Base-by-base conservation (phyloP, 2,329 filamentous ascomycete species). In the Colletotrichum acutatum region DNA sequence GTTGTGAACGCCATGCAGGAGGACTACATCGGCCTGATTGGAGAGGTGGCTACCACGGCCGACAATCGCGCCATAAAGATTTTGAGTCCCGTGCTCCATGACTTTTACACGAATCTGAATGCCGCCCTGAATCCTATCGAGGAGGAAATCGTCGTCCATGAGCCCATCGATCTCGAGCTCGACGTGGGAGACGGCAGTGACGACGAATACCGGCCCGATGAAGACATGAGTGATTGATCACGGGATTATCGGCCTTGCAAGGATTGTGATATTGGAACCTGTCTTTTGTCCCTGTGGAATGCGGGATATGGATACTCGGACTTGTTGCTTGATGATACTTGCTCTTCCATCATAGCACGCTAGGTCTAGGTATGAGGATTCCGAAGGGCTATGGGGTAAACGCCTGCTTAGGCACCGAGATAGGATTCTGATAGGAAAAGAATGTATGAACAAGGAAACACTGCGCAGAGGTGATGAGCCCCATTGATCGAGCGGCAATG, bases 1-100 rank as follows among this genome's bases (percentile, higher is more conserved):
- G 3, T 90, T 80, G 75, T 76, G 79, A 2, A 84, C 84, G 63
- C 52, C 71, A 59, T 5, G 77, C 79, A 37, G 84, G 26, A 73
- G 24, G 70, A 73, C 42, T 73, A 73, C 28, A 37, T 46, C 8
- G 14, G 66, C 9, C 24, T 73, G 12, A 85, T 30, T 71, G 69
- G 65, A 37, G 46, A 53, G 26, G 65, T 63, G 8, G 65, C 65
- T 30, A 63, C 30, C 8, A 59, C 58, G 53, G 52, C 65, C 1
- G 58, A 72, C 28, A 68, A 28, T 9, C 58, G 69, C 19, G 53
- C 26, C 28, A 24, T 58, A 16, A 72, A 68, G 69, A 30, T 22
- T 3, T 28, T 72, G 16, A 8, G n/a, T 12, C 69, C 69, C 19
- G 24, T 63, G n/a, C 30, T 72, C 2, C 14, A 16, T 2, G 58